Percentiles rank a stretch among this genome's conserved stretches.
phyloP scores from a whole-genome alignment of 2,329 filamentous ascomycete species.

The Apiospora marii region DNA sequence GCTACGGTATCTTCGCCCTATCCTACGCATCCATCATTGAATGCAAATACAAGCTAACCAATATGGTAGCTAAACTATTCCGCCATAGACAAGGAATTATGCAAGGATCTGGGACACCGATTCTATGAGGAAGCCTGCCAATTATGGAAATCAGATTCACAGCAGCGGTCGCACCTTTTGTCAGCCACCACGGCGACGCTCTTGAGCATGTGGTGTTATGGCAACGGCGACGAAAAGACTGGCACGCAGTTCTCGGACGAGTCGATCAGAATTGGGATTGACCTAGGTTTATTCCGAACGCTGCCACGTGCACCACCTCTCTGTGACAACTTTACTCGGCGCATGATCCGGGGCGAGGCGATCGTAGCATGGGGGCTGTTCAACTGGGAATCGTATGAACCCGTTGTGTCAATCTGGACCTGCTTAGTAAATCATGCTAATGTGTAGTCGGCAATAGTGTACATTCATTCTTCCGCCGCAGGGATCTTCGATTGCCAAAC shows the following conservation, averaged over 20 bases:
- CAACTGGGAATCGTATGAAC: slow-evolving; percentile 18
- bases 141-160: background rate
- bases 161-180: background rate
- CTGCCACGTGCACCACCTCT: background rate
- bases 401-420: no score
- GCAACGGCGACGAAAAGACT: background rate
- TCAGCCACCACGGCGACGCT: no score
- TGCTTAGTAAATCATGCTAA: no score
- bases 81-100: background rate
- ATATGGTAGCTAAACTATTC: slow-evolving; percentile 20
- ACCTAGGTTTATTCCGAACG: slow-evolving; percentile 3
- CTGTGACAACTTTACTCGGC: background rate
- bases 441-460: background rate
- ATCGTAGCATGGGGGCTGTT: slow-evolving; percentile 24
- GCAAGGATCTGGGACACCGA: background rate
- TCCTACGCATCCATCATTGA: background rate
- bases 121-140: slow-evolving; percentile 20
- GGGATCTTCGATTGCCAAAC: background rate
- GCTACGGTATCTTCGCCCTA: slow-evolving; percentile 12
- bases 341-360: background rate
- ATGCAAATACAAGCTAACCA: background rate
- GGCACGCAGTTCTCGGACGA: background rate
- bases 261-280: background rate
- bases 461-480: slow-evolving; percentile 8
- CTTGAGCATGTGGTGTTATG: no score